phyloP scores from a whole-genome alignment of 2,329 filamentous ascomycete genomes.

The Penicillium sp. region DNA sequence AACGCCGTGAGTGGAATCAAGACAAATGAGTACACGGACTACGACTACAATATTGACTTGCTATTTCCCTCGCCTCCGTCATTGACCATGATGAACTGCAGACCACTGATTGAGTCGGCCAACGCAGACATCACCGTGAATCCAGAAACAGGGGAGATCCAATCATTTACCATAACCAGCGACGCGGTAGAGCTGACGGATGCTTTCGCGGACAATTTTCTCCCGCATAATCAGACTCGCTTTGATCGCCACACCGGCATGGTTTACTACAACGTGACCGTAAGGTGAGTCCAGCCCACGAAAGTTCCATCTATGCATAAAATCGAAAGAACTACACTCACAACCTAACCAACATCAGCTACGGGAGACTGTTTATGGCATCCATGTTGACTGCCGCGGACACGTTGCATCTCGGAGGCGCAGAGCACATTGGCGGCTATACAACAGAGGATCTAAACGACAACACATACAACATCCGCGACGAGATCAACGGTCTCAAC shows the following conservation, averaged over 20 bases:
- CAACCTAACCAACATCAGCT: slow-evolving; percentile 1
- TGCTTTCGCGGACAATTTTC: slow-evolving; percentile 13
- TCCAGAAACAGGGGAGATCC: slow-evolving; percentile 8
- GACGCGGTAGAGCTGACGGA: not conserved
- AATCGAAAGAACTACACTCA: not conserved
- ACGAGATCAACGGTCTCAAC: slow-evolving; percentile 23
- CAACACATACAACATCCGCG: slow-evolving; percentile 28
- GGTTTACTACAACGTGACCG: slow-evolving; percentile 12
- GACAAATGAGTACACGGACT: not conserved
- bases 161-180: slow-evolving; percentile 6
- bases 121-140: slow-evolving; percentile 10
- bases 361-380: slow-evolving; percentile 14
- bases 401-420: slow-evolving; percentile 6
- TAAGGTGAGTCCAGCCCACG: slow-evolving; percentile 11
- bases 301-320: not conserved
- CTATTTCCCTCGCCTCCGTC: slow-evolving; percentile 10
- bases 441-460: slow-evolving; percentile 18
- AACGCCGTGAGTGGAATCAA: slow-evolving; percentile 9
- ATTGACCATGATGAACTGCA: slow-evolving; percentile 8
- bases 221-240: slow-evolving; percentile 11
- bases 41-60: not conserved
- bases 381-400: slow-evolving; percentile 14
- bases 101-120: slow-evolving; percentile 11
- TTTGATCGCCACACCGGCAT: not conserved
- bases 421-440: slow-evolving; percentile 6